Conservation (phyloP, 192 early-diverging fungal species). For the Gamsiella multidivaricata region DNA sequence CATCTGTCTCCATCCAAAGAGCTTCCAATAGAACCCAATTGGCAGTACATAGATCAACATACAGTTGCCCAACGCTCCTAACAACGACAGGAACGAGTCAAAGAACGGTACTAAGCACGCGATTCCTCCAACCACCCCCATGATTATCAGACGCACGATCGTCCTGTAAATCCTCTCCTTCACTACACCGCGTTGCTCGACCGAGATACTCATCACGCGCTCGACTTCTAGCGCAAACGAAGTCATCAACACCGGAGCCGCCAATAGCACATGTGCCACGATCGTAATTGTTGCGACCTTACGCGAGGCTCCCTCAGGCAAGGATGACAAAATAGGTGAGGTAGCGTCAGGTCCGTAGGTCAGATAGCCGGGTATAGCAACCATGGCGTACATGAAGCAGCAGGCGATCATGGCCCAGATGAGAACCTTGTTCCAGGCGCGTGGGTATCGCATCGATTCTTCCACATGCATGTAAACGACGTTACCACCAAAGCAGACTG, state of each 20-base stretch:
- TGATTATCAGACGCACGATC: slow-evolving; percentile 57
- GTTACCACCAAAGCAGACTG: slow-evolving; percentile 77
- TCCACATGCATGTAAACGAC: slow-evolving; percentile 79
- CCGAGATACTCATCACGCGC: slow-evolving; percentile 59
- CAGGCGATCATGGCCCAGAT: slow-evolving; percentile 63
- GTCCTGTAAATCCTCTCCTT: slow-evolving; percentile 58
- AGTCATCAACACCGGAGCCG: slow-evolving; percentile 72
- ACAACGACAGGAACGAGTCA: slow-evolving; percentile 67
- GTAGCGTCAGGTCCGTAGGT: slow-evolving; percentile 66
- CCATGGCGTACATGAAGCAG: slow-evolving; percentile 70
- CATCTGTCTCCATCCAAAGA: slow-evolving; percentile 61
- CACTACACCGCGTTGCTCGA: slow-evolving; percentile 37
- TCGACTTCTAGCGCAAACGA: slow-evolving; percentile 74
- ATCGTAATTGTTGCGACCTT: slow-evolving; percentile 69
- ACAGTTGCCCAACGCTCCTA: slow-evolving; percentile 68
- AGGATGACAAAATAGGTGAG: slow-evolving; percentile 68
- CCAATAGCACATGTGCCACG: slow-evolving; percentile 72
- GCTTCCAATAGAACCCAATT: slow-evolving; percentile 58
- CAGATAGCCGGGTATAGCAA: slow-evolving; percentile 70
- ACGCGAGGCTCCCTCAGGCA: slow-evolving; percentile 61
- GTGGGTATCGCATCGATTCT: slow-evolving; percentile 68
- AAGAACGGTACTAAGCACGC: slow-evolving; percentile 69
- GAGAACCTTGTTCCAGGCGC: slow-evolving; percentile 66
- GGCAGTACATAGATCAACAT: slow-evolving; percentile 69
- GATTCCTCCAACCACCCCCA: slow-evolving; percentile 54